Evolutionary conservation across 2,329 filamentous ascomycete genomes (phyloP), one percentile per base, ranked within the genome.

Genomic region (Diaporthe citri): DNA sequence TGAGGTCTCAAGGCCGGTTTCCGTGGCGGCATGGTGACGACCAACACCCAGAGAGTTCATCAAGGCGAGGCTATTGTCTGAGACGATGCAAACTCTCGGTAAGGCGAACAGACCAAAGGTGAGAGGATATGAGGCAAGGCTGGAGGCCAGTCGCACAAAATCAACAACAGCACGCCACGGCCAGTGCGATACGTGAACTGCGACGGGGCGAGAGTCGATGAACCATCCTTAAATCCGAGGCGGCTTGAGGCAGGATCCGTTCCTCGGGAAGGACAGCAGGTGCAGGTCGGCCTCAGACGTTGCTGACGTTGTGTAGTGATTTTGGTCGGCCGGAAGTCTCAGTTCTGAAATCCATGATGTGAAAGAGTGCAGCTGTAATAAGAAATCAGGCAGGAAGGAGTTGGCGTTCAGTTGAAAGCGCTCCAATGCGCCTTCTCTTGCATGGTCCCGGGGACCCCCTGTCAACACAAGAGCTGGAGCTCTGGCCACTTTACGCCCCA

Each of bases 11-110:
- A 41, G 69, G 48, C 62, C 55, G 13, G 25, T 34, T 76, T 76
- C 69, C 69, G 72, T 1, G 73, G 70, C n/a, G 75, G 69, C 75
- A 76, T 76, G 34, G 51, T 64, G 59, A 31, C 20, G 25, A 48
- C 36, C 51, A 43, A 36, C 22, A 20, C 3, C 8, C 5, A 10
- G 22, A 34, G 13, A 39, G n/a, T 20, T 67, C 64, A 67, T 52
- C 22, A 41, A 52, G 46, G 20, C 31, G 31, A 36, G 64, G 8
- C 7, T n/a, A 20, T 17, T 22, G 22, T 52, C 64, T 22, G 15
- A 48, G 22, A 67, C 12, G 31, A 67, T 34, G 15, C 7, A 48
- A 28, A 8, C 31, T 31, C 3, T 34, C 20, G 10, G 20, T 13
- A 3, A 8, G 25, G n/a, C 8, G 8, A 41, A 10, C 2, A 28